Base-by-base conservation (phyloP, 768 basidiomycete genomes). In the Dictyophora rubrovolvata region DNA sequence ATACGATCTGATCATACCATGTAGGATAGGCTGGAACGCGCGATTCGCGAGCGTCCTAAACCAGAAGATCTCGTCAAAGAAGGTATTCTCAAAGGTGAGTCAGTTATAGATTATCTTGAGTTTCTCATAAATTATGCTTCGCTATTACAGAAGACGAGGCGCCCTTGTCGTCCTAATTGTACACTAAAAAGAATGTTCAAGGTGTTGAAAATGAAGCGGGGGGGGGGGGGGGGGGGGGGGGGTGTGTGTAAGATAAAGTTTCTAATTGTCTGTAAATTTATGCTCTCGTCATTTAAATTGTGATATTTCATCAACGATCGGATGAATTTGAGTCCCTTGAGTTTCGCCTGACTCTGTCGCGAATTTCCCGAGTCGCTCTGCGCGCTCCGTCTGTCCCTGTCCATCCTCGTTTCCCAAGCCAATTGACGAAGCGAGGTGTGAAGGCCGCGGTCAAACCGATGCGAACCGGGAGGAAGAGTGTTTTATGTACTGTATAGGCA, bases 401-500 rank as follows among this genome's bases (percentile, higher is more conserved):
- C 92, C 92, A 97, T 1, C 93, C 93, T 62, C 85, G 74, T 36
- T 70, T 73, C n/a, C 81, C 76, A 55, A 97, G 72, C 89, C 90
- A 95, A 18, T 79, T 77, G 4, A 96, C 93, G n/a, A 97, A 70
- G 63, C 78, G 79, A 0, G 93, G 93, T 0, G 93, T 95, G 54
- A 89, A 73, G 1, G 84, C 85, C 1, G 89, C 92, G 0, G 95
- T 97, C 62, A 94, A 71, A 0, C 93, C 96, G 0, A 96, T 81
- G 46, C 96, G 77, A 21, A 99, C 71, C 9, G 96, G 96, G 20
- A 98, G 69, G 68, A 97, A 89, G 1, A 92, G 67, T 0, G 91
- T 95, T 75, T 99, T 99, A 80, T 99, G 96, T 55, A 99, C 82
- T 18, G 89, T 87, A 71, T 94, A 99, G 3, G 96, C 95, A 65